Evolutionary conservation across 179 eudicot genomes (phyloP), one percentile per base, ranked within the genome.

Genomic region (Silene noctiflora): DNA sequence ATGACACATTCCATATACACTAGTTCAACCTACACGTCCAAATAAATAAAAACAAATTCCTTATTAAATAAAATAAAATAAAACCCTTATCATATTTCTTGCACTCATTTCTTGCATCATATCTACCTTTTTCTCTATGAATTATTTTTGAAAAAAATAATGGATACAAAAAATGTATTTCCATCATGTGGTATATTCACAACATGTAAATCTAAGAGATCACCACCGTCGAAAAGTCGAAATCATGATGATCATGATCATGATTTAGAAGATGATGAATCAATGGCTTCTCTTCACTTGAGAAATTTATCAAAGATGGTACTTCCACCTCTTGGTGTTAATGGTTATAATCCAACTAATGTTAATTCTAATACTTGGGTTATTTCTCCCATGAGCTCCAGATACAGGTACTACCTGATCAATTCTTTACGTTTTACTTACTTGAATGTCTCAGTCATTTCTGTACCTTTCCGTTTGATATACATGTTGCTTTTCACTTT

Each of bases 301-400:
- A 80, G 84, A 27, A 83, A 87, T 75, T 77, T 89, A 25, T 90
- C 95, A 20, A 88, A 90, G 81, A 78, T 90, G 19, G 81, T 90
- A 16, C 86, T 90, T 12, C 95, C 92, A 27, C 95, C 95, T 0
- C 75, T 90, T 22, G 95, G 95, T 72, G 84, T 74, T 74, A 83
- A 88, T 1, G 81, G 71, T 63, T 70, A 46, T 75, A 83, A 60
- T 39, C 84, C 79, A 22, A 33, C 0, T 33, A 79, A 65, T 33
- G 82, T 75, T 73, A 60, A 35, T 73, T 67, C 69, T 29, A 81
- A 75, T 12, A 59, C 79, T 25, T 71, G 33, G 29, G 79, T 84
- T 74, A 85, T 90, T 81, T 84, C 92, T 74, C 95, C 91, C 1
- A 84, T 88, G 88, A 75, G 65, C 68, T 84, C 95, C 10, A 87